Percentiles rank a stretch among this genome's conserved stretches.
Conservation (phyloP, 805 yeast genomes). For the Lachancea mirantina region DNA sequence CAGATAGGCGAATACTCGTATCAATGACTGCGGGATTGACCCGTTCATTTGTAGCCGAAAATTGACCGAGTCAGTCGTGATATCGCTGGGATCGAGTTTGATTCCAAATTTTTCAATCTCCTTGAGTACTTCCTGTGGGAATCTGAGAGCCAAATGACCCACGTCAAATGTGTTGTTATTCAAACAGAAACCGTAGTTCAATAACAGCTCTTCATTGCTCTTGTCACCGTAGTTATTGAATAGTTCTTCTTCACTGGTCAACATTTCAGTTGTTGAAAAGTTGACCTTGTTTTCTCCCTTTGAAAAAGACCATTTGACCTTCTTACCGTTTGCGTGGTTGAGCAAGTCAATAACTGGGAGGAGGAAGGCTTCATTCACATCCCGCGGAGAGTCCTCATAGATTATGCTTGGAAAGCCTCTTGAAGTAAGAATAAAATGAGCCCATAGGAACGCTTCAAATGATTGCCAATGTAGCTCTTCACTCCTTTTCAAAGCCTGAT, state of each 20-base stretch:
- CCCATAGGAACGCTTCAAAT: conserved; percentile 70
- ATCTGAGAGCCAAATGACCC: conserved; percentile 52
- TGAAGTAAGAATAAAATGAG: conserved; percentile 59
- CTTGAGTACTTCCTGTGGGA: conserved; percentile 30
- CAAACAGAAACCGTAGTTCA: conserved; percentile 75
- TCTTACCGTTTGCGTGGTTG: conserved; percentile 58
- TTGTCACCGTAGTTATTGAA: conserved; percentile 84
- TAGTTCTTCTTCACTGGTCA: conserved; percentile 41
- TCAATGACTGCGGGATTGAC: conserved; percentile 39
- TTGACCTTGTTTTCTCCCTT: conserved; percentile 27
- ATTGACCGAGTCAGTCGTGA: conserved; percentile 34
- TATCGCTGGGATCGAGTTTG: conserved; percentile 34
- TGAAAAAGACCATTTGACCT: conserved; percentile 55
- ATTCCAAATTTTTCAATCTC: conserved; percentile 34
- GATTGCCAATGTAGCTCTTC: conserved; percentile 46
- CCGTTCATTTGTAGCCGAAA: conserved; percentile 32
- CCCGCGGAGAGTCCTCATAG: conserved; percentile 34
- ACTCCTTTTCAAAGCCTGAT: conserved; percentile 4
- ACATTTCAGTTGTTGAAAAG: conserved; percentile 36
- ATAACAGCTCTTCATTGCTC: conserved; percentile 72
- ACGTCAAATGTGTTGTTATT: conserved; percentile 51
- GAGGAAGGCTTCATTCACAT: conserved; percentile 54
- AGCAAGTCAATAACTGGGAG: conserved; percentile 73
- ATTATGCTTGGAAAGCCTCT: conserved; percentile 75
- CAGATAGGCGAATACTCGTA: conserved; percentile 48